Base-by-base conservation (phyloP, 2,329 filamentous ascomycete species). In the Microsporum canis region DNA sequence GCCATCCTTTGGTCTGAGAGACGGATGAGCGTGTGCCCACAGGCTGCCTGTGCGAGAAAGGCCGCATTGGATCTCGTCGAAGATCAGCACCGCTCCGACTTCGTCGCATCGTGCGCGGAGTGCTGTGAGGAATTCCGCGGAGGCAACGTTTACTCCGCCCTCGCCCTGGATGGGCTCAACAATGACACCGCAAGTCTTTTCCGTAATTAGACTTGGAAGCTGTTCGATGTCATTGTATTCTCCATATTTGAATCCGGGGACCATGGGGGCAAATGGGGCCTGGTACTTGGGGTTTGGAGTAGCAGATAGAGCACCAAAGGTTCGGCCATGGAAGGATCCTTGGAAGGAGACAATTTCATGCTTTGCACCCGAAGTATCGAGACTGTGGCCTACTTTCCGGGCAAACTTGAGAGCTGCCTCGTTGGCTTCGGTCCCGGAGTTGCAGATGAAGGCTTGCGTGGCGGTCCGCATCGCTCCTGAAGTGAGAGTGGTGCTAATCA, bases 281-380 rank as follows among this genome's bases (percentile, higher is more conserved):
- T 99, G 94, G 76, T 99, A 99, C 75, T 99, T 99, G 17, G 91
- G 89, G 77, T 97, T 99, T 56, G 91, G 94, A 3, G 94, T 99
- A 8, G 94, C 94, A n/a, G 89, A 95, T 51, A 99, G 78, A 62
- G 87, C 86, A 58, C 94, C 94, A 89, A 97, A 95, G 14, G 94
- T 97, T 62, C 94, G 87, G 68, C 94, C 94, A 75, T 99, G 94
- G 81, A 99, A 99, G 43, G 89, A 91, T 68, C 88, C 87, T 68
- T 89, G 78, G 79, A 97, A 99, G 14, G 90, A 95, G 58, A 97
- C 89, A 56, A 99, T 77, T 70, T 96, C 91, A 68, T 84, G 75
- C 78, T 97, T 96, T 23, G 74, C 76, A 56, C 88, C 87, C 0
- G 84, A 84, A 0, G 88, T 84, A 65, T 91, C 87, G 33, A 86